Base-by-base conservation (phyloP, 1,284 basidiomycete genomes). In the Sporisorium iseilematis-ciliati region DNA sequence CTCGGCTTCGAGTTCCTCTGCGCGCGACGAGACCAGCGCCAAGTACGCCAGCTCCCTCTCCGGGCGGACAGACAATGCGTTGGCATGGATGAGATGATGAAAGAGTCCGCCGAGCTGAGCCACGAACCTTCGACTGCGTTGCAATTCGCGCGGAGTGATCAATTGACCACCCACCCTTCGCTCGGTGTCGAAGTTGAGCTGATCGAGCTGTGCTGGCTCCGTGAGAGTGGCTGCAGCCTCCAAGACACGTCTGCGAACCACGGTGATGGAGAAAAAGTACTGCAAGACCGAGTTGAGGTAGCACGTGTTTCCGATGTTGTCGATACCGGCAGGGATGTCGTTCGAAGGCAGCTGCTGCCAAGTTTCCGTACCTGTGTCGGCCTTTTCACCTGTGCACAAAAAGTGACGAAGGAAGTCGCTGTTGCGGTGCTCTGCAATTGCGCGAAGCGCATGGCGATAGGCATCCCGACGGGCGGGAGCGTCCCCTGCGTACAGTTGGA, bases 201-300 rank as follows among this genome's bases (percentile, higher is more conserved):
- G 58, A 16, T 45, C 26, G 4, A 43, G 29, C 7, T 23, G 31
- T 29, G 23, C 33, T 12, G 38, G 45, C 6, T 56, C 58, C 5
- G 52, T n/a, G 21, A 61, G 31, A 23, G 88, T 88, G 20, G 68
- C 57, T 11, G 79, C 78, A 86, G 91, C 88, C 2, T 89, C 88
- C 26, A 89, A 86, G 18, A 96, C 90, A 7, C 91, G 90, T 11
- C 91, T 91, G 42, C 94, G 90, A 29, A 97, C 88, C 51, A 94
- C 92, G 80, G 90, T 91, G 85, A 97, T 93, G n/a, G 94, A 95
- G 85, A 94, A 96, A 84, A 97, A 95, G 85, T 97, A 97, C 90
- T 95, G 85, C 16, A 94, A 87, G 25, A 94, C 86, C 20, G 93
- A 95, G 84, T 95, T 95, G 59, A 96, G 88, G 84, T 95, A 96